Evolutionary conservation across 352 stramenopile species (phyloP), one percentile per base, ranked within the genome.

Genomic region (Globisporangium lucens): DNA sequence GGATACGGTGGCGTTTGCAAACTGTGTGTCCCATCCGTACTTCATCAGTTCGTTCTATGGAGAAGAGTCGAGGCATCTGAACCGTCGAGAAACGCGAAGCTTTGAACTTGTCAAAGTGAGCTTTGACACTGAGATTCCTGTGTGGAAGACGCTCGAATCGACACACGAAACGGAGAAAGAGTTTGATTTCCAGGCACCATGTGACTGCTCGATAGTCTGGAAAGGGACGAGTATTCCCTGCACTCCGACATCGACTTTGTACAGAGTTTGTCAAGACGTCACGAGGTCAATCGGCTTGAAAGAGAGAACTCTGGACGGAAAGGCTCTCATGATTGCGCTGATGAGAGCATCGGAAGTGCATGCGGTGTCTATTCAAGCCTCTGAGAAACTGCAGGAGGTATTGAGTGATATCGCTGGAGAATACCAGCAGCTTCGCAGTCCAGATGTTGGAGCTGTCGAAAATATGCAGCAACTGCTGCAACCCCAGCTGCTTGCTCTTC

Each of bases 101-200:
- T 87, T 90, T 63, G 83, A 91, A 62, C 74, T 90, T 24, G 78
- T 93, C 1, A 89, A 90, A 70, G 76, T 90, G 17, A 89, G 73
- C 27, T 75, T 88, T 61, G 77, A 90, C 65, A 65, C 80, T 53
- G 78, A 81, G 56, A 81, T 90, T 49, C 80, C 82, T 7, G 78
- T 91, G 13, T 91, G 83, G 83, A 87, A 81, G 70, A 90, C 82
- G 0, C 61, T 87, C 17, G 75, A 80, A 66, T 38, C 56, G 7
- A 52, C 30, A 13, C 36, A 65, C 15, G 41, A 52, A 3, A 60
- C 46, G 36, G 46, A 66, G 10, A 62, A 52, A 38, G 67, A 72
- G 29, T 68, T 70, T 53, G 59, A 57, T 13, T 56, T 51, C 33
- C 41, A 76, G 5, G 46, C 20, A 22, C 35, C 65, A 9, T 89